Conservation (phyloP, 768 basidiomycete genomes). For the Tephrocybe rancida region DNA sequence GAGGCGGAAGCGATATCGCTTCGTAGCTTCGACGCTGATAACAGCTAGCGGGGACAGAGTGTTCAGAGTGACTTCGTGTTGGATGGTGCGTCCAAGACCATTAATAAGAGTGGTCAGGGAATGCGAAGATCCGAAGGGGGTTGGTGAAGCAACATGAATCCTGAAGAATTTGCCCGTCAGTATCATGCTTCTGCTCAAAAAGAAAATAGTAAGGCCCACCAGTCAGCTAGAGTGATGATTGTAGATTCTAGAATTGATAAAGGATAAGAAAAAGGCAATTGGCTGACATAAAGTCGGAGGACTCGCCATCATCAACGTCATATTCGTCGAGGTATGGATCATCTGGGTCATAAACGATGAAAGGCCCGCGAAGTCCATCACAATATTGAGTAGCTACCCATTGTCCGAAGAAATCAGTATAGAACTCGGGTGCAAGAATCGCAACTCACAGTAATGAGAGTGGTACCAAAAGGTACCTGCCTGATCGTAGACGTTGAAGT, state of each 20-base stretch:
- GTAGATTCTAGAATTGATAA: not conserved
- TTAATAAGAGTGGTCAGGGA: not conserved
- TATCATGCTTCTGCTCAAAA: not conserved
- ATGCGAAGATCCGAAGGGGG: not conserved
- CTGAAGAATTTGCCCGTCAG: not conserved
- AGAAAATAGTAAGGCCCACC: not conserved
- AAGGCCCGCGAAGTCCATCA: constrained; percentile 5
- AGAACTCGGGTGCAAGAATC: constrained; percentile 10
- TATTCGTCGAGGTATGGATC: constrained; percentile 33
- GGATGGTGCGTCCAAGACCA: constrained; percentile 1
- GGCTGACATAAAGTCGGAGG: not conserved
- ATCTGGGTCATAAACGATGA: constrained; percentile 25
- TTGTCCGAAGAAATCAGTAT: constrained; percentile 36
- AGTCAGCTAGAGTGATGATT: constrained; percentile 2
- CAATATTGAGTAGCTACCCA: constrained; percentile 24
- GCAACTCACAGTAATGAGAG: constrained; percentile 24
- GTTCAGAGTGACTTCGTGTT: constrained; percentile 1
- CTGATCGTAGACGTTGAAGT: constrained; percentile 23
- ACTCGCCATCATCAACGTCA: constrained; percentile 22
- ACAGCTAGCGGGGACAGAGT: constrained; percentile 26
- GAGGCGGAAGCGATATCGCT: constrained; percentile 41
- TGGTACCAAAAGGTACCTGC: constrained; percentile 27
- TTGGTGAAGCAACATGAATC: constrained; percentile 4
- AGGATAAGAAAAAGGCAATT: not conserved
- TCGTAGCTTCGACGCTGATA: constrained; percentile 31